phyloP scores from a whole-genome alignment of 192 early-diverging fungal species.

The Chytriomyces sp. region DNA sequence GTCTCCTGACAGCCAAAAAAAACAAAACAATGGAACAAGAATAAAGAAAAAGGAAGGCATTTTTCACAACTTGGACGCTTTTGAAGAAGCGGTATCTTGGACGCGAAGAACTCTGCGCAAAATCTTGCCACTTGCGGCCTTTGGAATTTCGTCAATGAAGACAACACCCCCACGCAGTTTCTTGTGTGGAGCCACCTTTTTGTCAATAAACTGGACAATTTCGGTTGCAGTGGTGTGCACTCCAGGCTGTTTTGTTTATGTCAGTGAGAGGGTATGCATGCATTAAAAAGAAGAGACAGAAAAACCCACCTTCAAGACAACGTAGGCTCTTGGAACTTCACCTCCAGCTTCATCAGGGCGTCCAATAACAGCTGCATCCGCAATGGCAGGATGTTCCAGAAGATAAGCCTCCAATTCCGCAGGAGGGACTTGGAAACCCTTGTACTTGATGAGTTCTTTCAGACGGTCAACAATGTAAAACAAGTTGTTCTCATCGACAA shows the following conservation, averaged over 20 bases:
- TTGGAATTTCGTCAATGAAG: constrained; percentile 75
- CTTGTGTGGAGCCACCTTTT: constrained; percentile 76
- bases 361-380: constrained; percentile 58
- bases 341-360: constrained; percentile 46
- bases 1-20: too few species aligned
- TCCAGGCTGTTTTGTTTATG: constrained; percentile 47
- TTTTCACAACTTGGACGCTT: constrained; percentile 3
- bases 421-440: constrained; percentile 79
- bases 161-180: constrained; percentile 75
- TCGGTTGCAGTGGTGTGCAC: constrained; percentile 50
- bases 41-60: too few species aligned
- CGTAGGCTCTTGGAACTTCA: constrained; percentile 81
- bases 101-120: constrained; percentile 72
- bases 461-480: constrained; percentile 74
- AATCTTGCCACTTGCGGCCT: constrained; percentile 84
- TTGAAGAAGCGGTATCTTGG: constrained; percentile 55
- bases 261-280: constrained; percentile 34
- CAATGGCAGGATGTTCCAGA: constrained; percentile 69
- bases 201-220: constrained; percentile 60
- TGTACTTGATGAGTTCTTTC: constrained; percentile 90
- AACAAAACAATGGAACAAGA: too few species aligned
- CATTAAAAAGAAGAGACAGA: neutral
- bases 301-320: constrained; percentile 61
- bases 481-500: constrained; percentile 65
- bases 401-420: constrained; percentile 80